Evolutionary conservation across 495 filamentous ascomycete species (phyloP).

Genomic region (Annulohypoxylon maeteangense): DNA sequence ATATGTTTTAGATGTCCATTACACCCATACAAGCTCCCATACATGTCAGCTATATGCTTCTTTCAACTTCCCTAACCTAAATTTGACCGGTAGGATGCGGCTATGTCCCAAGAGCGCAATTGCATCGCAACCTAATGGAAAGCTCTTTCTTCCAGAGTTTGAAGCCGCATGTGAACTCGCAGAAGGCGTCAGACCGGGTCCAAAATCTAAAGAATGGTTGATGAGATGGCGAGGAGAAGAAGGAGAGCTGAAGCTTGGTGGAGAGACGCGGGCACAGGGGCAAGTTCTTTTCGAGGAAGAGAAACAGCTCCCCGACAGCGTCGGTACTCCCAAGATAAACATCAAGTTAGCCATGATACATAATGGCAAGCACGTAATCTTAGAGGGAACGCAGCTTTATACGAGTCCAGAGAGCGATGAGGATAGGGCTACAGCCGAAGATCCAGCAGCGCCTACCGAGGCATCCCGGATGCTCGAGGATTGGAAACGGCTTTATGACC

Average conservation of each 20-base stretch:
- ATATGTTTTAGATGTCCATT: conserved; percentile 19
- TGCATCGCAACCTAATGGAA: conserved; percentile 2
- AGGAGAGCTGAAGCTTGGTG: not conserved
- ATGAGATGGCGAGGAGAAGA: conserved; percentile 19
- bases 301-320: not conserved
- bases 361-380: conserved; percentile 9
- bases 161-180: conserved; percentile 17
- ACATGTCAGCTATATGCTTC: conserved; percentile 19
- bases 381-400: conserved; percentile 9
- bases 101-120: conserved; percentile 17
- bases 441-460: not conserved
- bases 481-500: conserved; percentile 12
- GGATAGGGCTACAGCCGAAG: not conserved
- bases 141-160: conserved; percentile 10
- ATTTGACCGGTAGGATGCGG: conserved; percentile 10
- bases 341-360: conserved; percentile 16
- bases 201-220: conserved; percentile 20
- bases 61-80: conserved; percentile 17
- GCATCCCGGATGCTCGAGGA: conserved; percentile 18
- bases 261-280: conserved; percentile 15
- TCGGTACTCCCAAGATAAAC: not conserved
- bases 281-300: conserved; percentile 19
- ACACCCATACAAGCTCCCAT: conserved; percentile 21
- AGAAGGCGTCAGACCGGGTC: conserved; percentile 10
- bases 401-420: conserved; percentile 13